A percentile compares a stretch with the other conserved stretches of the same genome.
Conservation (phyloP, 2,329 filamentous ascomycete species). For the Fusarium sp. region DNA sequence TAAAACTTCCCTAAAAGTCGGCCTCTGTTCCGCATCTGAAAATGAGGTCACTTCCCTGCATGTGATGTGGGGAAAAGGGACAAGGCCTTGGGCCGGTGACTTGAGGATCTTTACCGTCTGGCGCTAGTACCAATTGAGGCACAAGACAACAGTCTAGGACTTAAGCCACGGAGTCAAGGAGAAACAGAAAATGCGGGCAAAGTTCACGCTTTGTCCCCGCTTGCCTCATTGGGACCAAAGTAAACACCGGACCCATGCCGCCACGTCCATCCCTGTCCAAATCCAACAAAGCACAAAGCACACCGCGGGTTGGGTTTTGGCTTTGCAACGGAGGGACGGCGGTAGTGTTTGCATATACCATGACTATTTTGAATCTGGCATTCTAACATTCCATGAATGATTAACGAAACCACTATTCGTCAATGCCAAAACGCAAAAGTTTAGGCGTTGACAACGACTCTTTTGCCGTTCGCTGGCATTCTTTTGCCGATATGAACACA, state of each 20-base stretch:
- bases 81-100: conserved; percentile 4
- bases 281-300: conserved; percentile 12
- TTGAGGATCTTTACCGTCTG: conserved; percentile 3
- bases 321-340: conserved; percentile 1
- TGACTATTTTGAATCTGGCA: conserved; percentile 1
- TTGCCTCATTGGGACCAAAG: conserved; percentile 36
- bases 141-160: not conserved
- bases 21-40: conserved; percentile 37
- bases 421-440: conserved; percentile 45
- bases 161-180: conserved; percentile 33
- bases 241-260: conserved; percentile 42
- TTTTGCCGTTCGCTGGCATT: conserved; percentile 50
- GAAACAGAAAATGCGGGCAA: conserved; percentile 38
- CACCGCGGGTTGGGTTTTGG: conserved; percentile 29
- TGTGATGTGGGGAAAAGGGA: conserved; percentile 39
- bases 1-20: conserved; percentile 24
- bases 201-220: conserved; percentile 27
- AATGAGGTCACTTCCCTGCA: conserved; percentile 42
- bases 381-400: conserved; percentile 37
- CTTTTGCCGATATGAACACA: conserved; percentile 48
- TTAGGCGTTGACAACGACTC: conserved; percentile 39
- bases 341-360: conserved; percentile 19
- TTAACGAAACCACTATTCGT: conserved; percentile 25
- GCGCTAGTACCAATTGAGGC: conserved; percentile 8
- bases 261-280: conserved; percentile 32